phyloP scores from a whole-genome alignment of 148 eudicot genomes.

The Agrostemma githago region DNA sequence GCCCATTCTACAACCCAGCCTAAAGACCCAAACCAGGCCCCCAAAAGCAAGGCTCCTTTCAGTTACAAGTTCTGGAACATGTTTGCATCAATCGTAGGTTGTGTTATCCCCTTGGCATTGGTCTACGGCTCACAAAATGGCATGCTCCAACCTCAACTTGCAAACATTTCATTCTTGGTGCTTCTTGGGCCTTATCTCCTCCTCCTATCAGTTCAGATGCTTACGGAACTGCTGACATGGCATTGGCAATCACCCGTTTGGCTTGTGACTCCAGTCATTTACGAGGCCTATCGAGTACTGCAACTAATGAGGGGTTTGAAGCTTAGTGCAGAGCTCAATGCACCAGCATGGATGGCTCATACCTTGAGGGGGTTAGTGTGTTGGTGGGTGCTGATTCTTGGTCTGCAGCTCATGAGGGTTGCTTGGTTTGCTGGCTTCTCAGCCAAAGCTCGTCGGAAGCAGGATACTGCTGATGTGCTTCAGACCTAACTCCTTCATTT shows the following conservation, averaged over 20 bases:
- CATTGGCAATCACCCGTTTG: conserved; percentile 96
- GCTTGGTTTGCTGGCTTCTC: conserved; percentile 96
- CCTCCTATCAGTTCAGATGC: conserved; percentile 71
- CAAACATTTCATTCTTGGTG: conserved; percentile 56
- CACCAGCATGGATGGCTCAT: conserved; percentile 75
- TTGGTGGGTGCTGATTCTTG: conserved; percentile 92
- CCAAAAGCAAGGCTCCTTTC: conserved; percentile 56
- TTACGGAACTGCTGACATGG: conserved; percentile 91
- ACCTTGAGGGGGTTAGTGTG: conserved; percentile 78
- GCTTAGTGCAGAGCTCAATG: conserved; percentile 75
- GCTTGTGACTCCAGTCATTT: conserved; percentile 84
- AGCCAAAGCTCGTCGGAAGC: conserved; percentile 37
- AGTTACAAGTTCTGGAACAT: conserved; percentile 81
- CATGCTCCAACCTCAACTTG: conserved; percentile 60
- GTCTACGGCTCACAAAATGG: conserved; percentile 58
- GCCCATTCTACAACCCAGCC: conserved; percentile 82
- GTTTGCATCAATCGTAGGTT: conserved; percentile 62
- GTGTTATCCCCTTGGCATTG: conserved; percentile 51
- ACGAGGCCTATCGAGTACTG: conserved; percentile 77
- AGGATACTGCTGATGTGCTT: conserved; percentile 22
- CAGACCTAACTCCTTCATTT: background rate
- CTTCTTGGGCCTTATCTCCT: conserved; percentile 86
- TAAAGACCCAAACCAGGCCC: conserved; percentile 31
- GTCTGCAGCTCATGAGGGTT: conserved; percentile 97
- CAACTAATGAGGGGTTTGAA: conserved; percentile 97